These are phyloP conservation scores for Neophaeococcomyces aloes DNA, from an alignment of 2,329 filamentous ascomycete species.

Conservation along the genomic window DNA sequence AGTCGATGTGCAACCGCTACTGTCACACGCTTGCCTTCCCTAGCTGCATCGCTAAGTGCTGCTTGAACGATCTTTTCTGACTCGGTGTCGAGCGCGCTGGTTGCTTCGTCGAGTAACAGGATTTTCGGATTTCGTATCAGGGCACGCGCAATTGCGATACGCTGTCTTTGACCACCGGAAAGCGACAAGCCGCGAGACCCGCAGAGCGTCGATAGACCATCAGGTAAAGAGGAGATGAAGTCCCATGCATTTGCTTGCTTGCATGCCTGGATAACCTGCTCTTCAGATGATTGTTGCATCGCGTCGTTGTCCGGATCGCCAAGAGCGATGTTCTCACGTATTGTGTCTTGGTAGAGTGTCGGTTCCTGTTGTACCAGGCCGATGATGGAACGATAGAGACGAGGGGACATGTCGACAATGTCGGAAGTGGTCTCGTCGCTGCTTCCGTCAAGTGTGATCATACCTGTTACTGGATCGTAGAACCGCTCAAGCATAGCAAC, in stretches of 20 bases:
- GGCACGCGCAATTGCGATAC: conserved; percentile 34
- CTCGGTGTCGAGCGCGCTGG: conserved; percentile 31
- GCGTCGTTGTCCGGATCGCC: conserved; percentile 30
- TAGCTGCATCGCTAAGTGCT: conserved; percentile 24
- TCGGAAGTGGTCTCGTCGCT: conserved; percentile 29
- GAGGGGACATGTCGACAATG: conserved; percentile 49
- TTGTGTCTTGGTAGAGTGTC: conserved; percentile 58
- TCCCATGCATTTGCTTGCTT: conserved; percentile 29
- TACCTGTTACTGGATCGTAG: conserved; percentile 56
- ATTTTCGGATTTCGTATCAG: conserved; percentile 29
- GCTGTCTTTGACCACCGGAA: conserved; percentile 34
- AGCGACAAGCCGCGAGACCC: conserved; percentile 28
- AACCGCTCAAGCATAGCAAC: conserved; percentile 54
- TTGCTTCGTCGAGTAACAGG: conserved; percentile 36
- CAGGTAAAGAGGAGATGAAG: conserved; percentile 29
- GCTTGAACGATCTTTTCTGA: conserved; percentile 27
- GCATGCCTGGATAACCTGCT: conserved; percentile 28
- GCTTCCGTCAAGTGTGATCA: conserved; percentile 52
- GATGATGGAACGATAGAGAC: conserved; percentile 52
- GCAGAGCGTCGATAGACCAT: conserved; percentile 28
- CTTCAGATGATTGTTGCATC: conserved; percentile 19
- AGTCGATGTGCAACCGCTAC: conserved; percentile 31
- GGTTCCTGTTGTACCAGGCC: conserved; percentile 67
- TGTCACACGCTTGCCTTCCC: conserved; percentile 24
- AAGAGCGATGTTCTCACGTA: conserved; percentile 60